Evolutionary conservation across 768 basidiomycete species (phyloP).

Genomic region (Amanita pallidorosea): DNA sequence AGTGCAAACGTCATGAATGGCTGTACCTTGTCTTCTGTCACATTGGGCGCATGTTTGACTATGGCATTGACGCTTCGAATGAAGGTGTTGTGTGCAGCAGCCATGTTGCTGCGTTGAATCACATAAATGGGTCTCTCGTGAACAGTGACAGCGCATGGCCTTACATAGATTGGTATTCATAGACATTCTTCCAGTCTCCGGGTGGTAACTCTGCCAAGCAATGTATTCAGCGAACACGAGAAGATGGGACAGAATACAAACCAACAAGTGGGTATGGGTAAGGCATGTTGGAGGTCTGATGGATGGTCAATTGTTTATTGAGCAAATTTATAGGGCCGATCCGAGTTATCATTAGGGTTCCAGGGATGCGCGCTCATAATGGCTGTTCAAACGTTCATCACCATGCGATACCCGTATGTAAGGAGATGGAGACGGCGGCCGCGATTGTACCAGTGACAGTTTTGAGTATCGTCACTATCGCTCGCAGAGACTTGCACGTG

Average conservation of each 20-base stretch:
- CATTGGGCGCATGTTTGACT: slow-evolving; percentile 13
- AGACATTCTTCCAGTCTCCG: slow-evolving; percentile 17
- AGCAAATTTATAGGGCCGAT: too few relatives aligned
- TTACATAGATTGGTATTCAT: slow-evolving; percentile 19
- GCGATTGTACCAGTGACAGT: too few relatives aligned
- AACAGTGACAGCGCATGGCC: neutral
- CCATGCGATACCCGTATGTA: too few relatives aligned
- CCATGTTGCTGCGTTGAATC: slow-evolving; percentile 19
- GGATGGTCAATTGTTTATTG: too few relatives aligned
- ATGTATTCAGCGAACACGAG: neutral
- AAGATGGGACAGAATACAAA: neutral
- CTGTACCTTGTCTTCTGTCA: slow-evolving; percentile 14
- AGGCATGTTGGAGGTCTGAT: slow-evolving; percentile 7
- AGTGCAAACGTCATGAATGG: slow-evolving; percentile 17
- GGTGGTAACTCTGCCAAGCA: slow-evolving; percentile 11
- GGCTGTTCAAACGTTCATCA: too few relatives aligned
- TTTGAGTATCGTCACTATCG: too few relatives aligned
- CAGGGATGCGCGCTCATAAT: too few relatives aligned
- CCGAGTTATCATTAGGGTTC: too few relatives aligned
- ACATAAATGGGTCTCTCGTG: neutral
- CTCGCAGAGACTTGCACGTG: too few relatives aligned
- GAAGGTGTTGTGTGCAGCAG: slow-evolving; percentile 19
- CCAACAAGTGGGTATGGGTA: slow-evolving; percentile 12
- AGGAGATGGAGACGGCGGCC: too few relatives aligned
- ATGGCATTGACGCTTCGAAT: slow-evolving; percentile 19